phyloP scores from a whole-genome alignment of 805 yeast genomes.

The Kodamaea neixiangensis region DNA sequence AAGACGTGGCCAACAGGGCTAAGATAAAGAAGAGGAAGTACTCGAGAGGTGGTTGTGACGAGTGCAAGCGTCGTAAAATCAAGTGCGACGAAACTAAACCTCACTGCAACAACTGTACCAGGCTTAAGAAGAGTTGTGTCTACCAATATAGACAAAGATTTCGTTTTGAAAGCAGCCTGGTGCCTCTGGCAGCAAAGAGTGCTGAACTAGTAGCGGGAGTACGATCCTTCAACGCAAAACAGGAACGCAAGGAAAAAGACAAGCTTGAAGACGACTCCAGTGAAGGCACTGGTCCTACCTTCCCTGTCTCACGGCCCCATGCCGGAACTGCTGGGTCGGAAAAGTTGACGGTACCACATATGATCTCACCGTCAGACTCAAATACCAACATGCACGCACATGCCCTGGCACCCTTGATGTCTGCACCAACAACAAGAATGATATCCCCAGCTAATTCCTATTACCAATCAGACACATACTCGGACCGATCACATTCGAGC shows the following conservation, averaged over 20 bases:
- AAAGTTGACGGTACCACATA: neutral
- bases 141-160: constrained; percentile 22
- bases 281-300: neutral
- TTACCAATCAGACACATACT: neutral
- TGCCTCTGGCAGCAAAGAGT: neutral
- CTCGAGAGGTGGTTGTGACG: constrained; percentile 43
- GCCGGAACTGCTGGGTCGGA: neutral
- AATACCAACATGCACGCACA: neutral
- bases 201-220: neutral
- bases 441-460: neutral
- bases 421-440: neutral
- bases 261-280: neutral
- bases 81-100: constrained; percentile 46
- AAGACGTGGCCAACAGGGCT: neutral
- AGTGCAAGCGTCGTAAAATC: constrained; percentile 46
- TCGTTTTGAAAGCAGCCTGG: constrained; percentile 11
- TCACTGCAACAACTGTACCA: constrained; percentile 36
- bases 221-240: neutral
- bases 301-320: neutral
- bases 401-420: neutral
- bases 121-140: constrained; percentile 34
- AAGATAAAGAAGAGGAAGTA: constrained; percentile 39
- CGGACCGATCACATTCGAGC: neutral
- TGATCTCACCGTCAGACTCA: neutral
- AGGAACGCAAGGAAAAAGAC: neutral